Base-by-base conservation (phyloP, 108 stramenopile species). In the Cyclotella choctawhatcheeana region DNA sequence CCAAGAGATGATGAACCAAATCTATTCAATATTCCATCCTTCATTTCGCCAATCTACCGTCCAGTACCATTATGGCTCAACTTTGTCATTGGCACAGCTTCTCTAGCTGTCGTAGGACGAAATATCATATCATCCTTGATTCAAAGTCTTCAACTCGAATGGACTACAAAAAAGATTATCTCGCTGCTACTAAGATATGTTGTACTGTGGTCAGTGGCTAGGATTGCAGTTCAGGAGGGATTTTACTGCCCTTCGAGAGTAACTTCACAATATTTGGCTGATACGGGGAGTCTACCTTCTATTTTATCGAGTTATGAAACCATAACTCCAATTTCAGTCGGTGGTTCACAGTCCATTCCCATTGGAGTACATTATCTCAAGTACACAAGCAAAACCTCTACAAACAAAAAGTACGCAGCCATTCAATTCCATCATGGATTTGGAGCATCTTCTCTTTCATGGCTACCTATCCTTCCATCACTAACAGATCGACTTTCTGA, bases 391-490 rank as follows among this genome's bases (percentile, higher is more conserved):
- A 27, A 7, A n/a, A n/a, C n/a, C n/a, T n/a, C n/a, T 68, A 37
- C 67, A 18, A 50, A 12, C 22, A 40, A 48, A 14, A 59, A 44
- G 16, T 58, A 18, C 30, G 56, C 12, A 13, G 85, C 79, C 17
- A 37, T 94, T 6, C 85, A 89, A 61, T 61, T 88, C 31, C 88
- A 94, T 56, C 93, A 94, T 60, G 93, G 93, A 16, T 94, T 94
- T 67, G 93, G 93, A 3, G 93, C 93, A 27, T 89, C 86, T 14
- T 91, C 90, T 7, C 75, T 94, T 26, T 93, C 89, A 10, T 90
- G 88, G 90, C 72, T 89, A 21, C 88, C 89, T 20, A 82, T 79
- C 7, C 63, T 90, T 21, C 82, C 86, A 12, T 54, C 83, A 3
- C 71, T 91, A 44, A 82, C 75, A 5, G 53, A 83, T 45, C 70